Evolutionary conservation across 2,329 filamentous ascomycete genomes (phyloP).

Genomic region (Nannizzia gypsea): DNA sequence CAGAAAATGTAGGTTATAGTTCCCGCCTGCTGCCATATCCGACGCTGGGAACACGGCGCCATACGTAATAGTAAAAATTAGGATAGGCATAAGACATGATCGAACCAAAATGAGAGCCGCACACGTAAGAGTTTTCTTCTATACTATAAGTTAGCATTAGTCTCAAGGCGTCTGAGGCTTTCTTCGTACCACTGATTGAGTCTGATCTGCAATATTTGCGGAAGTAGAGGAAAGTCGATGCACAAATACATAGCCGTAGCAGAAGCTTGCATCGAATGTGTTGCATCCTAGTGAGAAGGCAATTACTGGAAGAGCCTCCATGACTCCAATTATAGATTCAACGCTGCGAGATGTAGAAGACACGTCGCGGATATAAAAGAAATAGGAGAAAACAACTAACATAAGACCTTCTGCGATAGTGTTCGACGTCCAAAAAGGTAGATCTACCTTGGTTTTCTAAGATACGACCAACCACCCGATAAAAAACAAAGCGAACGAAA

Average conservation of each 20-base stretch:
- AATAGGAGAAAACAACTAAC: background rate
- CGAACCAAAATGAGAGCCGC: background rate
- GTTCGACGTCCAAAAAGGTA: background rate
- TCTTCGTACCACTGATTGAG: background rate
- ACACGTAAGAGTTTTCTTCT: no score
- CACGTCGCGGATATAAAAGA: background rate
- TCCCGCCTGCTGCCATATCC: background rate
- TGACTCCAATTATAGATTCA: background rate
- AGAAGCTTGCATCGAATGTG: background rate
- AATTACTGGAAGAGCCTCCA: background rate
- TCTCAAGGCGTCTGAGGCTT: background rate
- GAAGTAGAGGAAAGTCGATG: background rate
- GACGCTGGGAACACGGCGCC: background rate
- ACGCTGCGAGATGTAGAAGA: background rate
- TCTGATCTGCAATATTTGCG: background rate
- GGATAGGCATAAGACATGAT: background rate
- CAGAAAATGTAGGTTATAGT: background rate
- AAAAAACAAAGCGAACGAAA: background rate
- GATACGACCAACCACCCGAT: background rate
- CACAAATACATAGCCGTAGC: background rate
- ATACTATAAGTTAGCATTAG: background rate
- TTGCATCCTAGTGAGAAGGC: background rate
- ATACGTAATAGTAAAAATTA: background rate
- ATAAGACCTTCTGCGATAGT: background rate
- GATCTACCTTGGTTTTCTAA: background rate